These are phyloP conservation scores for Aspergillus cristatus DNA, from an alignment of 495 filamentous ascomycete genomes.

Conservation along the genomic window DNA sequence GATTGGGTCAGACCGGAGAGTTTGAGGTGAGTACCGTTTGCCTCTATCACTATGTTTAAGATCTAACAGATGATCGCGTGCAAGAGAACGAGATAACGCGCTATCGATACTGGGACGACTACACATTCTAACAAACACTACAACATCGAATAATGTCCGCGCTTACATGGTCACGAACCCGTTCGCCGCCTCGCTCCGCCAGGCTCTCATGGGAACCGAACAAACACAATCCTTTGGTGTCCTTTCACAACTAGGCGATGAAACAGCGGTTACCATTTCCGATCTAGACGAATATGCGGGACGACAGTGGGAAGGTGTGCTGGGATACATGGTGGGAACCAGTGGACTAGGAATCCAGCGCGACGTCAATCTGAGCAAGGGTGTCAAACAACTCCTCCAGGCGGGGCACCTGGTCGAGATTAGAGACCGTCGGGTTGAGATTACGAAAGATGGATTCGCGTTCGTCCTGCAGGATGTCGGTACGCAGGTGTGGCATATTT, in stretches of 20 bases:
- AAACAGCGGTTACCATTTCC: conserved; percentile 47
- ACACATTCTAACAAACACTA: conserved; percentile 61
- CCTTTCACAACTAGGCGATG: conserved; percentile 52
- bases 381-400: conserved; percentile 73
- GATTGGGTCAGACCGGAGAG: conserved; percentile 70
- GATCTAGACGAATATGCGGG: conserved; percentile 83
- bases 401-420: conserved; percentile 71
- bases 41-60: background rate
- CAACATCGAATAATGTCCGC: conserved; percentile 48
- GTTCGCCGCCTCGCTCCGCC: conserved; percentile 67
- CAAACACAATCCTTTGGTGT: conserved; percentile 84
- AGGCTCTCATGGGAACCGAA: conserved; percentile 80
- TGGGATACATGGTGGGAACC: conserved; percentile 87
- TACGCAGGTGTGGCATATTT: conserved; percentile 89
- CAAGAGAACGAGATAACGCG: conserved; percentile 71
- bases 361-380: conserved; percentile 55
- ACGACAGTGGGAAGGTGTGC: conserved; percentile 86
- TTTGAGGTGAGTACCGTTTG: conserved; percentile 41
- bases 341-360: conserved; percentile 42
- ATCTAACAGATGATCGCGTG: background rate
- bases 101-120: conserved; percentile 70
- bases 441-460: conserved; percentile 86
- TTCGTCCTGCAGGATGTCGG: conserved; percentile 93
- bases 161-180: conserved; percentile 63
- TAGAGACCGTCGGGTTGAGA: conserved; percentile 48